A percentile compares a stretch with the other conserved stretches of the same genome.
phyloP scores from a whole-genome alignment of 257 asterid species.

The Lantana camara region DNA sequence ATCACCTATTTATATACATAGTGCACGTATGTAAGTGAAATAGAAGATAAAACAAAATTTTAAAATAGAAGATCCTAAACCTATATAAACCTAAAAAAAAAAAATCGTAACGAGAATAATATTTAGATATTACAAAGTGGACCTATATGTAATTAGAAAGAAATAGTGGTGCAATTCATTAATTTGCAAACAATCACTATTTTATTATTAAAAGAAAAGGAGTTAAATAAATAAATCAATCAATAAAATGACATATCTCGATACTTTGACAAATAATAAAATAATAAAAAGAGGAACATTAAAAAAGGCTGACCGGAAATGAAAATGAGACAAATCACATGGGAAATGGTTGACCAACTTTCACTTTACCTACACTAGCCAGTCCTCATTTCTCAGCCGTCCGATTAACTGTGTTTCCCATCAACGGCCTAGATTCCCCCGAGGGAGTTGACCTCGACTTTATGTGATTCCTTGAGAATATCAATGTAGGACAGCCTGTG shows the following conservation, averaged over 20 bases:
- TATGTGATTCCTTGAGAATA: background rate
- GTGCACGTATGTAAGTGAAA: too few relatives aligned
- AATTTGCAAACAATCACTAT: constrained; percentile 4
- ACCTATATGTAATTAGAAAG: background rate
- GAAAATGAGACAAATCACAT: constrained; percentile 40
- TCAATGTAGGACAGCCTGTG: constrained; percentile 31
- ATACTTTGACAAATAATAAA: constrained; percentile 30
- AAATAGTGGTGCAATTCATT: background rate
- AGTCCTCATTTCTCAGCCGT: constrained; percentile 23
- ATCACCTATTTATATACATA: too few relatives aligned
- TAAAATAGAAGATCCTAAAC: too few relatives aligned
- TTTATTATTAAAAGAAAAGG: too few relatives aligned
- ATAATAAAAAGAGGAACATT: constrained; percentile 21
- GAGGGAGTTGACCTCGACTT: constrained; percentile 34
- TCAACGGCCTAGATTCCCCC: constrained; percentile 34
- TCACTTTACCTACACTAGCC: constrained; percentile 31
- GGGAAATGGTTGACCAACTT: constrained; percentile 57
- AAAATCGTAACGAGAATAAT: too few relatives aligned
- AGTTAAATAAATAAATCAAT: background rate
- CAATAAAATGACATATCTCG: constrained; percentile 1
- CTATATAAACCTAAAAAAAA: too few relatives aligned
- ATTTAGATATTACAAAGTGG: background rate
- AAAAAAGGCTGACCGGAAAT: constrained; percentile 37
- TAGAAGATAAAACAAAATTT: too few relatives aligned
- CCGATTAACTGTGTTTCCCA: constrained; percentile 25